phyloP scores from a whole-genome alignment of 441 rosid species.

The Breynia disticha region DNA sequence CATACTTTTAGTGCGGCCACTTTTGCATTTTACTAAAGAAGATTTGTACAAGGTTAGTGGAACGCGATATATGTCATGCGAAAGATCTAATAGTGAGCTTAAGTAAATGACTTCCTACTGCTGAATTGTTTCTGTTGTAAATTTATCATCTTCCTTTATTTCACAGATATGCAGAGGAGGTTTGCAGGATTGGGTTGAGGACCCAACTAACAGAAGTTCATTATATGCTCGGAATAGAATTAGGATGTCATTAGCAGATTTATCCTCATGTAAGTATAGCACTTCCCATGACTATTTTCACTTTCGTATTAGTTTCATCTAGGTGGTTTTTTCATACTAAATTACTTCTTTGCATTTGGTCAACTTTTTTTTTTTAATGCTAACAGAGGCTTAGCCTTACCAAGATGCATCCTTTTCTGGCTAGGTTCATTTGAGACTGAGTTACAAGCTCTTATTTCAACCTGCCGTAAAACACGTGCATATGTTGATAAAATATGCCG shows the following conservation, averaged over 20 bases:
- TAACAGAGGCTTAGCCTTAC: no score
- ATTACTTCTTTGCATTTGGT: not conserved
- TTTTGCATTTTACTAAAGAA: conserved; percentile 65
- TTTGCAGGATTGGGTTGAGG: conserved; percentile 69
- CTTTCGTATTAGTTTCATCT: no score
- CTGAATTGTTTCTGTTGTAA: conserved; percentile 8
- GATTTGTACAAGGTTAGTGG: conserved; percentile 68
- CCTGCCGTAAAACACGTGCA: conserved; percentile 61
- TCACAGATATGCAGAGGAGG: conserved; percentile 59
- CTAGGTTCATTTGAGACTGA: conserved; percentile 61
- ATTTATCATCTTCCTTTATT: conserved; percentile 1
- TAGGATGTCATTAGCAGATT: conserved; percentile 49
- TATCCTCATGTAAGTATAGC: conserved; percentile 50
- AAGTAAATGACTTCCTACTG: no score
- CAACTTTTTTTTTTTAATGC: conserved; percentile 5
- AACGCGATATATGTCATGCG: conserved; percentile 1
- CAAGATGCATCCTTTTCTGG: conserved; percentile 13
- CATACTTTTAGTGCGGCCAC: conserved; percentile 73
- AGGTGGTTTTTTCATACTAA: no score
- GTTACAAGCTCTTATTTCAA: conserved; percentile 51
- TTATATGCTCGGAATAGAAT: conserved; percentile 82
- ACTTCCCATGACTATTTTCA: no score
- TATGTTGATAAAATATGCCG: conserved; percentile 50
- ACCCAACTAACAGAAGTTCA: conserved; percentile 71
- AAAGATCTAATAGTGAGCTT: conserved; percentile 4